phyloP scores from a whole-genome alignment of 768 basidiomycete genomes.

The Mycena alexandri region DNA sequence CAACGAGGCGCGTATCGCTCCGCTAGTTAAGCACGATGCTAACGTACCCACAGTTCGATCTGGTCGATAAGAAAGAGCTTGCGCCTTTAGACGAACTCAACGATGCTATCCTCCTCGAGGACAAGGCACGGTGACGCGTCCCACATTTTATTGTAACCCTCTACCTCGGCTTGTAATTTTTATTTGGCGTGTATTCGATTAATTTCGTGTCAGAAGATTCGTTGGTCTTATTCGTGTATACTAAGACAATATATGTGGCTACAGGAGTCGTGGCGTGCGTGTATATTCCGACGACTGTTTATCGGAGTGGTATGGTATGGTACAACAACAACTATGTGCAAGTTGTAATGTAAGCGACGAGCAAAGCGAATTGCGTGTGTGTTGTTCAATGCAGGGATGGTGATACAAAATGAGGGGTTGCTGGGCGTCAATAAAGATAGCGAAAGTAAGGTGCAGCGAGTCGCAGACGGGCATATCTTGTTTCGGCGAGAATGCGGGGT shows the following conservation, averaged over 20 bases:
- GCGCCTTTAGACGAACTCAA: constrained; percentile 96
- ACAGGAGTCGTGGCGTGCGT: constrained; percentile 34
- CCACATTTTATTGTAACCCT: not conserved
- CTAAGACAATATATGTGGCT: constrained; percentile 32
- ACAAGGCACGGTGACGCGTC: constrained; percentile 54
- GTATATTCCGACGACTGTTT: constrained; percentile 33
- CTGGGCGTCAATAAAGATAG: constrained; percentile 25
- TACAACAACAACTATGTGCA: constrained; percentile 32
- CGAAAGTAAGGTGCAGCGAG: constrained; percentile 12
- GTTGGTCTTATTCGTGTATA: constrained; percentile 30
- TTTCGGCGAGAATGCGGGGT: constrained; percentile 17
- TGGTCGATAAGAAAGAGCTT: constrained; percentile 97
- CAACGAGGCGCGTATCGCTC: constrained; percentile 76
- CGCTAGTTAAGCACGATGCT: constrained; percentile 1
- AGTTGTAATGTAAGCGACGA: constrained; percentile 18
- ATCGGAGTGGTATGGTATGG: constrained; percentile 16
- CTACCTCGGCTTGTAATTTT: constrained; percentile 20
- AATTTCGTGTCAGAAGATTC: constrained; percentile 15
- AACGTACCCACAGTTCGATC: constrained; percentile 74
- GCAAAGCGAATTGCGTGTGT: constrained; percentile 26
- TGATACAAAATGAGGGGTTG: constrained; percentile 31
- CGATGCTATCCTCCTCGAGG: constrained; percentile 81
- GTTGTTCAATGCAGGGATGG: constrained; percentile 33
- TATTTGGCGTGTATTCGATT: constrained; percentile 16
- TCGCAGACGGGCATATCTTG: constrained; percentile 14